Evolutionary conservation across 768 basidiomycete species (phyloP).

Genomic region (Pleurotus citrinopileatus): DNA sequence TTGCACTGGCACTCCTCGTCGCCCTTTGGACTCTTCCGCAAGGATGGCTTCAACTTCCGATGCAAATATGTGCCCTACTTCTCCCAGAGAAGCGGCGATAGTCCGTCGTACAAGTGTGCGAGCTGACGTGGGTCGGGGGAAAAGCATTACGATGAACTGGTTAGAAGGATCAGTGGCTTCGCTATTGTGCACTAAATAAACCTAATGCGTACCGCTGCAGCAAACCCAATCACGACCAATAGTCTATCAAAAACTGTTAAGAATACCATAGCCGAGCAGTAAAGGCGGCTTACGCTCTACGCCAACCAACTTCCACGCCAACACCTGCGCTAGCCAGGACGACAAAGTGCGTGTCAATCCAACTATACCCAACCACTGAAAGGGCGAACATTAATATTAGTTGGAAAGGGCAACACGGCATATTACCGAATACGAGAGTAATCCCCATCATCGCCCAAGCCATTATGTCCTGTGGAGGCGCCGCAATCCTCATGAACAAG

Average conservation of each 20-base stretch:
- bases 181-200: no score
- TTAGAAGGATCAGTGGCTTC: neutral
- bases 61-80: constrained; percentile 35
- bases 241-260: constrained; percentile 21
- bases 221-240: constrained; percentile 42
- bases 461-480: constrained; percentile 36
- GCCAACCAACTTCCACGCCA: constrained; percentile 52
- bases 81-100: constrained; percentile 31
- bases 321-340: constrained; percentile 46
- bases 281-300: neutral
- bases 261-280: neutral
- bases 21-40: constrained; percentile 35
- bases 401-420: neutral
- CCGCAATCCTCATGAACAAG: constrained; percentile 46
- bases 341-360: constrained; percentile 50
- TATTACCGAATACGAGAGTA: constrained; percentile 28
- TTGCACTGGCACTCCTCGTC: constrained; percentile 27
- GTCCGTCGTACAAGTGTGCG: constrained; percentile 40
- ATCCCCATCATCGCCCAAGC: constrained; percentile 29
- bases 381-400: constrained; percentile 16
- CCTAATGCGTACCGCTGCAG: constrained; percentile 33
- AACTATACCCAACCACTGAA: constrained; percentile 51
- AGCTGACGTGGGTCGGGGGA: constrained; percentile 40
- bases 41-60: constrained; percentile 42
- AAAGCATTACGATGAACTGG: constrained; percentile 44